Percentiles rank a stretch among this genome's conserved stretches.
Conservation (phyloP, 164 flowering plant genomes). For the Buxus sempervirens region DNA sequence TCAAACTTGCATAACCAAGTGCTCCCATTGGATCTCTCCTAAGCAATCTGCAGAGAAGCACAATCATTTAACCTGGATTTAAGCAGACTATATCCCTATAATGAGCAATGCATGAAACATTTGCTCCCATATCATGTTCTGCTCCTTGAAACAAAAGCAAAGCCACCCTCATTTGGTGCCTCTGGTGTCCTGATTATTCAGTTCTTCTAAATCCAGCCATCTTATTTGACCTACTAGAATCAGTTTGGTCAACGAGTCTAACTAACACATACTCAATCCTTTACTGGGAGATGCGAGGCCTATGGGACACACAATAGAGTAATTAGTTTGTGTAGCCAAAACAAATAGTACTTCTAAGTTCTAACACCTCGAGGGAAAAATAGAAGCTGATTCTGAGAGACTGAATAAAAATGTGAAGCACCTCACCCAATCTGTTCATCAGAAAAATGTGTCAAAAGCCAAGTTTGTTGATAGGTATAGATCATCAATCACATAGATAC, state of each 20-base stretch:
- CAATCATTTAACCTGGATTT: not conserved
- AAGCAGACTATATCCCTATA: not conserved
- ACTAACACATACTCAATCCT: not conserved
- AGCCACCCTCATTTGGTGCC: not conserved
- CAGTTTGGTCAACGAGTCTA: not conserved
- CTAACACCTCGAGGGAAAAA: too few relatives aligned
- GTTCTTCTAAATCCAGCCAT: not conserved
- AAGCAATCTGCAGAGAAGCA: constrained; percentile 52
- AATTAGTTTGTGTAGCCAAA: too few relatives aligned
- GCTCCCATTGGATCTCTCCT: constrained; percentile 99
- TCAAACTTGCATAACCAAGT: constrained; percentile 64
- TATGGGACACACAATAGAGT: not conserved
- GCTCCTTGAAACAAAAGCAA: too few relatives aligned
- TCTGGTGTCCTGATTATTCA: not conserved
- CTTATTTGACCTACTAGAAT: too few relatives aligned
- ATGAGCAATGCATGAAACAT: not conserved
- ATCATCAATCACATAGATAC: too few relatives aligned
- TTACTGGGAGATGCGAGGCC: not conserved
- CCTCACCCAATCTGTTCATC: too few relatives aligned
- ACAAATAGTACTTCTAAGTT: too few relatives aligned
- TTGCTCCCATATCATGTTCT: too few relatives aligned
- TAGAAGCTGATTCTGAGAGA: too few relatives aligned
- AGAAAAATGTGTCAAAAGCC: too few relatives aligned
- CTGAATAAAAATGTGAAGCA: too few relatives aligned
- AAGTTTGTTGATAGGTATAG: too few relatives aligned